Percentiles rank a stretch among this genome's conserved stretches.
Conservation (phyloP, 2,329 filamentous ascomycete species). For the Metarhizium humberi region DNA sequence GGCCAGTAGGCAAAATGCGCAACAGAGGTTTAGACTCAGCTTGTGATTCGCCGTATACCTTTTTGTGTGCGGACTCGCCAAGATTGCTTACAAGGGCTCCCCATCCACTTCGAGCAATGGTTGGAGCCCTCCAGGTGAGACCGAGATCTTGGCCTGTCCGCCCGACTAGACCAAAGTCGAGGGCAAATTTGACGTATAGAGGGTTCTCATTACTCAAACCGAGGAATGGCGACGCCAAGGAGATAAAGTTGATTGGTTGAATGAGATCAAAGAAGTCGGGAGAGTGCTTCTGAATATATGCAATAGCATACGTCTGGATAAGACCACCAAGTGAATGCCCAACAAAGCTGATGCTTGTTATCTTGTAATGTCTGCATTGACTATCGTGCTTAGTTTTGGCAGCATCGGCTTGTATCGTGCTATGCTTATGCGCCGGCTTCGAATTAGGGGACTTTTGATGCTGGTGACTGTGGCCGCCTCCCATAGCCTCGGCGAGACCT, state of each 20-base stretch:
- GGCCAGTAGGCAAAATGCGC: conserved; percentile 81
- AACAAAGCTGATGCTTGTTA: conserved; percentile 92
- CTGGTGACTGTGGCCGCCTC: conserved; percentile 29
- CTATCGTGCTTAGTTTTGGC: conserved; percentile 42
- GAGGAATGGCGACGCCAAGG: conserved; percentile 77
- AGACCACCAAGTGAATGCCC: conserved; percentile 86
- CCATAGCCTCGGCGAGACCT: conserved; percentile 29
- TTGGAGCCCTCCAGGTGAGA: conserved; percentile 86
- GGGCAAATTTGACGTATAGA: conserved; percentile 89
- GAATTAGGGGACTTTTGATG: conserved; percentile 32
- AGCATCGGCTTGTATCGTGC: conserved; percentile 46
- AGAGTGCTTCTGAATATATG: conserved; percentile 94
- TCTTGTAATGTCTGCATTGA: conserved; percentile 57
- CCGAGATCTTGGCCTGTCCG: conserved; percentile 91
- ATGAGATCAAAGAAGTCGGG: conserved; percentile 83
- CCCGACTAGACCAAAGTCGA: conserved; percentile 95
- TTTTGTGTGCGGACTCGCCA: conserved; percentile 56
- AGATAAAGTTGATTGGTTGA: conserved; percentile 81
- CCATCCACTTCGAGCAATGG: conserved; percentile 78
- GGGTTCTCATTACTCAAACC: conserved; percentile 96
- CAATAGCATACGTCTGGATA: conserved; percentile 87
- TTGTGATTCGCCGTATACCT: conserved; percentile 50
- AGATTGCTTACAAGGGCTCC: conserved; percentile 77
- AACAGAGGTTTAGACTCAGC: conserved; percentile 82
- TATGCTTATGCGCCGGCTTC: conserved; percentile 48